Evolutionary conservation across 805 yeast species (phyloP).

Genomic region (Kodamaea restingae): DNA sequence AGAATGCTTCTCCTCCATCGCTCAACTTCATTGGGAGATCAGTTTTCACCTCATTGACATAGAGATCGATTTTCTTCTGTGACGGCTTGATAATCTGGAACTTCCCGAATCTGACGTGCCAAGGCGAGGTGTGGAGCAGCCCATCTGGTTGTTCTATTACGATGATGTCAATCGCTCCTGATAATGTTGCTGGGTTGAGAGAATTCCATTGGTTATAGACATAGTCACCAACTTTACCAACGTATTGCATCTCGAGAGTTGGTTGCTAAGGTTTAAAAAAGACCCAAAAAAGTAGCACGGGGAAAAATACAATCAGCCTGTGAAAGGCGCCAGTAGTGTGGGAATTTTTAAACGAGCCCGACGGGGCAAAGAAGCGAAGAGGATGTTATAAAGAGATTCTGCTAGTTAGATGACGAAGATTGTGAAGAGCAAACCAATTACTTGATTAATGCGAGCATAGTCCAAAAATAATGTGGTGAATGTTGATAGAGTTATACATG

Average conservation of each 20-base stretch:
- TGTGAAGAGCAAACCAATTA: too few relatives aligned
- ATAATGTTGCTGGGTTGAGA: constrained; percentile 89
- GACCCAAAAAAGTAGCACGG: background rate
- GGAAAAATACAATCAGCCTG: background rate
- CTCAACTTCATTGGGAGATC: constrained; percentile 94
- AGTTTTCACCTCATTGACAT: constrained; percentile 76
- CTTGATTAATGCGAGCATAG: too few relatives aligned
- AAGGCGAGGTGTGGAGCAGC: constrained; percentile 84
- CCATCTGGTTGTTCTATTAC: constrained; percentile 89
- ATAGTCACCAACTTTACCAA: constrained; percentile 90
- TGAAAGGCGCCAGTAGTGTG: background rate
- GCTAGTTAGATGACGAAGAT: too few relatives aligned
- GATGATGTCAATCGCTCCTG: constrained; percentile 96
- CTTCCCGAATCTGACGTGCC: constrained; percentile 94
- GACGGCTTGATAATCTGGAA: constrained; percentile 90
- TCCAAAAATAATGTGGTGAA: too few relatives aligned
- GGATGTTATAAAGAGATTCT: too few relatives aligned
- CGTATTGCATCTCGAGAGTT: constrained; percentile 73
- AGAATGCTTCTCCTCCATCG: constrained; percentile 97
- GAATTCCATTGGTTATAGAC: constrained; percentile 97
- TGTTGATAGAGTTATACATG: too few relatives aligned
- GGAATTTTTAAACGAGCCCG: too few relatives aligned
- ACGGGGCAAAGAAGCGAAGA: too few relatives aligned
- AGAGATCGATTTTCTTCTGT: constrained; percentile 87
- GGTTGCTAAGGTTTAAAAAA: background rate